These are phyloP conservation scores for Aspergillus baeticus DNA, from an alignment of 495 filamentous ascomycete genomes.

Conservation along the genomic window DNA sequence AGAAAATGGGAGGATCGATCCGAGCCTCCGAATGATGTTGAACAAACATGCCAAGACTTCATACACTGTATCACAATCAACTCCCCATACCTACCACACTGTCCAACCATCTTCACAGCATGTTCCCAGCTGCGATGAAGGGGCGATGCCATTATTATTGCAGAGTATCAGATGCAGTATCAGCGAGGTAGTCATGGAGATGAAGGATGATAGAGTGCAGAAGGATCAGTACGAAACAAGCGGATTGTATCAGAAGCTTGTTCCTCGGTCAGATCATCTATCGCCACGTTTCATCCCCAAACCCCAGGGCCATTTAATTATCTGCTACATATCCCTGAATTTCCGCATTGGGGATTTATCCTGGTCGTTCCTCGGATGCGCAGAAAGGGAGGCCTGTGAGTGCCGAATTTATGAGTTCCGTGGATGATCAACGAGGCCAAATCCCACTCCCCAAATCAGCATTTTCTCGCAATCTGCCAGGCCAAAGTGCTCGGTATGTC, in stretches of 20 bases:
- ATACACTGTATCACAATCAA: neutral
- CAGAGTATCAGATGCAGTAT: neutral
- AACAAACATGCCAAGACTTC: slow-evolving; percentile 12
- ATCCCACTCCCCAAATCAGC: neutral
- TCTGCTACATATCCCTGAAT: no score
- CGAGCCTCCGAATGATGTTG: neutral
- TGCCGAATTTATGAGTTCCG: slow-evolving; percentile 8
- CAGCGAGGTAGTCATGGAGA: neutral
- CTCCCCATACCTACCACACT: neutral
- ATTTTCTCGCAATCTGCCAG: no score
- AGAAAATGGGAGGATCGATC: neutral
- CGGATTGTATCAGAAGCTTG: slow-evolving; percentile 1
- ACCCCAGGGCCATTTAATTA: no score
- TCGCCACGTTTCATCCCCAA: neutral
- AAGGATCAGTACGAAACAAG: slow-evolving; percentile 3
- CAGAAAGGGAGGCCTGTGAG: neutral
- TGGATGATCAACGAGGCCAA: neutral
- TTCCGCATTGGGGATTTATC: neutral
- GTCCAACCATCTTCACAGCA: neutral
- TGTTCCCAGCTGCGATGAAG: neutral
- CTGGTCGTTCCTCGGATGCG: neutral
- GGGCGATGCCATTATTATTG: neutral
- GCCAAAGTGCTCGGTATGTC: no score
- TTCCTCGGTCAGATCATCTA: neutral
- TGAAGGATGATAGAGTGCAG: neutral